Percentiles rank a stretch among this genome's conserved stretches.
Evolutionary conservation across 2,329 filamentous ascomycete genomes (phyloP).

Genomic region (Helotiales sp.): DNA sequence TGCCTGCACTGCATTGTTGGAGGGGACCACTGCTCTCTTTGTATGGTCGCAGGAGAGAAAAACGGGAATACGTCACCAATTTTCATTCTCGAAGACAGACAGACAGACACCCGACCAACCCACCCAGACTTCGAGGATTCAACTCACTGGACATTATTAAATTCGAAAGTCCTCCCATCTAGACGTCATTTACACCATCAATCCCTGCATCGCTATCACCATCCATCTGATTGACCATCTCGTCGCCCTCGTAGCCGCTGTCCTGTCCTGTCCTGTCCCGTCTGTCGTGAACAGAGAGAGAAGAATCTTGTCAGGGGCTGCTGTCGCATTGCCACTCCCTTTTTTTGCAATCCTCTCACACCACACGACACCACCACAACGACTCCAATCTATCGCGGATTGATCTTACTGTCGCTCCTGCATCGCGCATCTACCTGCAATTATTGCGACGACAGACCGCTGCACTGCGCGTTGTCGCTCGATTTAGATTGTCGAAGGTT

Average conservation of each 20-base stretch:
- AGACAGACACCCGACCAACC: no score
- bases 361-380: background rate
- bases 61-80: constrained; percentile 10
- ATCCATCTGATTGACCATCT: background rate
- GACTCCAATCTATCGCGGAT: background rate
- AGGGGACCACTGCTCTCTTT: constrained; percentile 2
- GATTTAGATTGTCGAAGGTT: background rate
- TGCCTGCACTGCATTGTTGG: background rate
- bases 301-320: constrained; percentile 15
- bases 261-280: background rate
- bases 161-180: background rate
- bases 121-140: background rate
- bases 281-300: background rate
- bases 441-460: background rate
- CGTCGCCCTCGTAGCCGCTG: background rate
- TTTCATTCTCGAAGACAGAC: background rate
- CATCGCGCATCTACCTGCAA: background rate
- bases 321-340: constrained; percentile 13
- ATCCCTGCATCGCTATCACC: background rate
- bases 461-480: background rate
- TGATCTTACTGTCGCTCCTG: constrained; percentile 8
- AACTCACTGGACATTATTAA: background rate
- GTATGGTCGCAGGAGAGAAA: constrained; percentile 2
- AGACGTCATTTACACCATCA: background rate
- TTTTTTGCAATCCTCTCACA: constrained; percentile 10